These are phyloP conservation scores for Fusarium concolor DNA, from an alignment of 2,329 filamentous ascomycete species.

Conservation along the genomic window DNA sequence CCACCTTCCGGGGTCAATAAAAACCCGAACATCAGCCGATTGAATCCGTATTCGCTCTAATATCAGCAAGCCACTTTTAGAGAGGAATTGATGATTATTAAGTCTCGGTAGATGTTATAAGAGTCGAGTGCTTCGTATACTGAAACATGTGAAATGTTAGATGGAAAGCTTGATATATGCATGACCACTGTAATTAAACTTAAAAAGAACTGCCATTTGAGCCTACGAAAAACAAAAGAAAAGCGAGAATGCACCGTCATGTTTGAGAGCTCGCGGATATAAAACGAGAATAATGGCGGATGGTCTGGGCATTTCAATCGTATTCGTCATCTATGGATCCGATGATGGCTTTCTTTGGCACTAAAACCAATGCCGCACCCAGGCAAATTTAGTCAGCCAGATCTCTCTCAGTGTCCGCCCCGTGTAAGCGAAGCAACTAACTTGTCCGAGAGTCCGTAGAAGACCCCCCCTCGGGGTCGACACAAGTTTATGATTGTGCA, in stretches of 20 bases:
- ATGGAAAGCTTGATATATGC: constrained; percentile 1
- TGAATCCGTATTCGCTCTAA: constrained; percentile 27
- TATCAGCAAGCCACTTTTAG: constrained; percentile 11
- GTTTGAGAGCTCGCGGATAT: constrained; percentile 6
- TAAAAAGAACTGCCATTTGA: constrained; percentile 2
- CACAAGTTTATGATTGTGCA: constrained; percentile 5
- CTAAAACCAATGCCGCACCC: constrained; percentile 26
- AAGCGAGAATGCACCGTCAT: background rate
- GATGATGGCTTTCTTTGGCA: constrained; percentile 28
- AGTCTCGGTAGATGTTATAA: constrained; percentile 3
- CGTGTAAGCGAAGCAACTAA: constrained; percentile 34
- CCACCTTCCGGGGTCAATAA: constrained; percentile 32
- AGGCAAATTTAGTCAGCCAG: constrained; percentile 22
- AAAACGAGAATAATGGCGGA: constrained; percentile 9
- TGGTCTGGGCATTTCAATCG: constrained; percentile 7
- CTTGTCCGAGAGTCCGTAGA: constrained; percentile 18
- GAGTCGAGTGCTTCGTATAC: background rate
- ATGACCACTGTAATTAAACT: background rate
- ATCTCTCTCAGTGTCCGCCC: constrained; percentile 5
- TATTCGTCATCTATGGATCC: constrained; percentile 35
- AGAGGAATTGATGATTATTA: background rate
- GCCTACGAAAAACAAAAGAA: background rate
- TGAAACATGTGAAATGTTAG: background rate
- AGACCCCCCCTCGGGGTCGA: background rate
- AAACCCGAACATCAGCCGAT: constrained; percentile 42